Evolutionary conservation across 495 filamentous ascomycete species (phyloP).

Genomic region (Penicillium angulare): DNA sequence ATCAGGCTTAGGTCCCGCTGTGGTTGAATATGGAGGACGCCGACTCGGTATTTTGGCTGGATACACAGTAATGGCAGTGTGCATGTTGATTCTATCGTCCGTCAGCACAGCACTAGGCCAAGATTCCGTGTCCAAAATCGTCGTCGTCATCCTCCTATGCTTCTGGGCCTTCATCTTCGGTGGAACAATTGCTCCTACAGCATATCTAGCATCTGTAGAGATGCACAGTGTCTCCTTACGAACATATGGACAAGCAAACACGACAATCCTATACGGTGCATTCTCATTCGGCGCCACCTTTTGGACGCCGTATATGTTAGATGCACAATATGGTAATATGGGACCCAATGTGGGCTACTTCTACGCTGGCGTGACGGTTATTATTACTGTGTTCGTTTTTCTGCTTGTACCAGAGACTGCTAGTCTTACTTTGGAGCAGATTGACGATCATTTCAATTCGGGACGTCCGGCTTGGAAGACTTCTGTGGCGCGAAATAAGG

Average conservation of each 20-base stretch:
- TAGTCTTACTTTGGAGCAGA: conserved; percentile 28
- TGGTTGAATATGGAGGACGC: conserved; percentile 28
- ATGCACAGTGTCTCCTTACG: conserved; percentile 33
- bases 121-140: conserved; percentile 11
- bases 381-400: conserved; percentile 18
- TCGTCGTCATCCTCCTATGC: conserved; percentile 24
- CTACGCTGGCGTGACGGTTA: conserved; percentile 24
- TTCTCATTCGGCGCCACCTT: conserved; percentile 29
- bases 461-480: conserved; percentile 24
- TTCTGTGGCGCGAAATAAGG: conserved; percentile 17
- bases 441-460: conserved; percentile 27
- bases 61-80: conserved; percentile 24
- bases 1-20: conserved; percentile 18
- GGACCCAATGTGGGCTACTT: conserved; percentile 31
- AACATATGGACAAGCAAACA: conserved; percentile 31
- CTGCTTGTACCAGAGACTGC: conserved; percentile 30
- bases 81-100: conserved; percentile 27
- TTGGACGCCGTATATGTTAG: conserved; percentile 33
- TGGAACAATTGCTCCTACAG: conserved; percentile 24
- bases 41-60: conserved; percentile 23
- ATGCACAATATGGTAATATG: conserved; percentile 27
- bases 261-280: conserved; percentile 23
- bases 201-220: conserved; percentile 20
- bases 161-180: conserved; percentile 31
- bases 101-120: conserved; percentile 19